These are phyloP conservation scores for Ambrosiella beaveri DNA, from an alignment of 2,329 filamentous ascomycete species.

Conservation along the genomic window DNA sequence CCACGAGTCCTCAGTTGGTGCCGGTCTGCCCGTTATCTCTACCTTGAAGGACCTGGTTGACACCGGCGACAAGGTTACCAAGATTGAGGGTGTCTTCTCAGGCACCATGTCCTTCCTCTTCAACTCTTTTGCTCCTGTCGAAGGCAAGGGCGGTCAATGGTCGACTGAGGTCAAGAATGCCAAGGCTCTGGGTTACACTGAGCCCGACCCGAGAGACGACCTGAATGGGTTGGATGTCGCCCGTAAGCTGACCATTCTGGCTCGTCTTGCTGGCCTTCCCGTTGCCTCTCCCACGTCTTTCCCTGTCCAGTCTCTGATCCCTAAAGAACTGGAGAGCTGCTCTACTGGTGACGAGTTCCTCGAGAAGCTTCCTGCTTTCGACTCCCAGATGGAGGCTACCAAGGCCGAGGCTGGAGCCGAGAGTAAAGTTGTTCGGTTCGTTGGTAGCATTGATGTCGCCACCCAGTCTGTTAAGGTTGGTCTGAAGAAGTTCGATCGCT, in stretches of 20 bases:
- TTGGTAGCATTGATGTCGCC: conserved; percentile 80
- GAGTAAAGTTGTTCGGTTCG: conserved; percentile 85
- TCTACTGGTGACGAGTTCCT: conserved; percentile 75
- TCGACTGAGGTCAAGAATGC: conserved; percentile 82
- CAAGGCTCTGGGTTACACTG: conserved; percentile 82
- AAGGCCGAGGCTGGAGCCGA: conserved; percentile 73
- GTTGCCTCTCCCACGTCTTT: conserved; percentile 76
- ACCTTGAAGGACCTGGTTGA: conserved; percentile 88
- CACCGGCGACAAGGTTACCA: conserved; percentile 79
- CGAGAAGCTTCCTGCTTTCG: conserved; percentile 60
- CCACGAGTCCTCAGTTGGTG: conserved; percentile 89
- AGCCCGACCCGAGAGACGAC: conserved; percentile 74
- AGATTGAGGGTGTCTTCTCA: conserved; percentile 93
- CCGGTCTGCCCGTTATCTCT: conserved; percentile 81
- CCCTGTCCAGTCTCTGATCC: conserved; percentile 86
- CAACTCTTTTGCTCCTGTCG: conserved; percentile 82
- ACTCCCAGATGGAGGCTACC: conserved; percentile 73
- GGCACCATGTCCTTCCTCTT: conserved; percentile 97
- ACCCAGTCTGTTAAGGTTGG: conserved; percentile 76
- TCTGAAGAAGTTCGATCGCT: conserved; percentile 71
- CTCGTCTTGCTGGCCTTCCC: conserved; percentile 63
- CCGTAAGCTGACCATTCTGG: conserved; percentile 89
- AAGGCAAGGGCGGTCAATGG: conserved; percentile 61
- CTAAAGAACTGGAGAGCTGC: conserved; percentile 63
- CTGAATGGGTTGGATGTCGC: conserved; percentile 81